Evolutionary conservation across 1,139 yeast genomes (phyloP).

Genomic region (Geotrichum citri-aurantii): DNA sequence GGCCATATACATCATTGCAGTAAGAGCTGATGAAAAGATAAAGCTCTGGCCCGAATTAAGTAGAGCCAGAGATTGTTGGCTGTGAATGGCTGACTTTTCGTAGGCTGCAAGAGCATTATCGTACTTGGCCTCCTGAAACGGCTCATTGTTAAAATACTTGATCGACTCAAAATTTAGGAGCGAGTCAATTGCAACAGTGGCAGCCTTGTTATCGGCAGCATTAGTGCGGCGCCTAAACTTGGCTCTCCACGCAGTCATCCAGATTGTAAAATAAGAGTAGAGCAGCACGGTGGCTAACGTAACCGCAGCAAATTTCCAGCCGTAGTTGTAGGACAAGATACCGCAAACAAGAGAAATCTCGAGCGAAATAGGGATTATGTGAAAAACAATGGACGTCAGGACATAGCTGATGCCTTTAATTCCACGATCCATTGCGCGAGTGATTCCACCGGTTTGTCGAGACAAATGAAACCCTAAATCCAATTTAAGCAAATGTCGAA

Average conservation of each 20-base stretch:
- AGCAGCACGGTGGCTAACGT: constrained; percentile 83
- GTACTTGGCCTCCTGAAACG: constrained; percentile 71
- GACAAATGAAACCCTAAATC: constrained; percentile 88
- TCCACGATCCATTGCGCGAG: constrained; percentile 95
- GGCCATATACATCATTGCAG: constrained; percentile 99
- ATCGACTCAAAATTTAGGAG: constrained; percentile 92
- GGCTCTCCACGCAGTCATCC: constrained; percentile 96
- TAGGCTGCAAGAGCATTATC: constrained; percentile 69
- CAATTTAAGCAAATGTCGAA: constrained; percentile 70
- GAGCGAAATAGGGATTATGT: constrained; percentile 84
- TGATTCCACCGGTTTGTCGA: constrained; percentile 91
- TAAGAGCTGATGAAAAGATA: constrained; percentile 84
- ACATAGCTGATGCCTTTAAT: constrained; percentile 95
- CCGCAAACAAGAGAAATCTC: constrained; percentile 93
- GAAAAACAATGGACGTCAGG: constrained; percentile 92
- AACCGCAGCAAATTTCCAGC: constrained; percentile 80
- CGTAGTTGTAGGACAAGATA: constrained; percentile 86
- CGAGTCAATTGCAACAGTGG: constrained; percentile 92
- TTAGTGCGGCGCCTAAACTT: constrained; percentile 86
- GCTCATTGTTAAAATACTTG: constrained; percentile 87
- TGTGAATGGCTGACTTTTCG: constrained; percentile 77
- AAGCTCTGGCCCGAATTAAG: constrained; percentile 88
- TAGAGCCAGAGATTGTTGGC: constrained; percentile 87
- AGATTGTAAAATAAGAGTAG: constrained; percentile 78
- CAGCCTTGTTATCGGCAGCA: constrained; percentile 89